Evolutionary conservation across 176 grass and related monocot species (phyloP).

Genomic region (Puccinellia tenuiflora): DNA sequence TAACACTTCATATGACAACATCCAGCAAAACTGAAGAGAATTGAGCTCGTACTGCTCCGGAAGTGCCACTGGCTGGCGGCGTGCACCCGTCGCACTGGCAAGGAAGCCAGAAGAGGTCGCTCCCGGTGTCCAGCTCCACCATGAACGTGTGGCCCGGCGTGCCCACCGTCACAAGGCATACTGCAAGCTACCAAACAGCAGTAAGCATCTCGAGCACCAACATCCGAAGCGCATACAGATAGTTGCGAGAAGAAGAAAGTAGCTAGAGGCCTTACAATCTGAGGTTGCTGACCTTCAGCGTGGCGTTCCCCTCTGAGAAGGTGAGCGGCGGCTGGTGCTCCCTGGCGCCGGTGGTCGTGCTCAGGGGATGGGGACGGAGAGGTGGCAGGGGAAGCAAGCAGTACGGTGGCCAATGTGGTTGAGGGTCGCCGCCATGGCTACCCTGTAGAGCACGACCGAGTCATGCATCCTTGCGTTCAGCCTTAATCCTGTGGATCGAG

Average conservation of each 20-base stretch:
- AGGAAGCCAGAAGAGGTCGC: slow-evolving; percentile 80
- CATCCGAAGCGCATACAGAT: neutral
- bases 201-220: neutral
- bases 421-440: too few species aligned
- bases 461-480: too few species aligned
- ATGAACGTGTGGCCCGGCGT: too few species aligned
- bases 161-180: too few species aligned
- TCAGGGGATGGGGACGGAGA: too few species aligned
- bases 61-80: slow-evolving; percentile 19
- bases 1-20: neutral
- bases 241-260: neutral
- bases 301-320: slow-evolving; percentile 70
- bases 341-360: slow-evolving; percentile 31
- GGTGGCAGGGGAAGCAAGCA: too few species aligned
- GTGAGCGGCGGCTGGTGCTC: slow-evolving; percentile 19
- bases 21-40: neutral
- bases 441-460: too few species aligned
- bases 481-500: too few species aligned
- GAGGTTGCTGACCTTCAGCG: slow-evolving; percentile 54
- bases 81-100: slow-evolving; percentile 68
- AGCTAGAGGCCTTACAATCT: slow-evolving; percentile 49
- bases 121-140: slow-evolving; percentile 80
- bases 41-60: slow-evolving; percentile 36
- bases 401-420: too few species aligned
- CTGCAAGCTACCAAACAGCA: slow-evolving; percentile 37